A percentile compares a stretch with the other conserved stretches of the same genome.
phyloP scores from a whole-genome alignment of 1,284 basidiomycete genomes.

The Cutaneotrichosporon mucoides region DNA sequence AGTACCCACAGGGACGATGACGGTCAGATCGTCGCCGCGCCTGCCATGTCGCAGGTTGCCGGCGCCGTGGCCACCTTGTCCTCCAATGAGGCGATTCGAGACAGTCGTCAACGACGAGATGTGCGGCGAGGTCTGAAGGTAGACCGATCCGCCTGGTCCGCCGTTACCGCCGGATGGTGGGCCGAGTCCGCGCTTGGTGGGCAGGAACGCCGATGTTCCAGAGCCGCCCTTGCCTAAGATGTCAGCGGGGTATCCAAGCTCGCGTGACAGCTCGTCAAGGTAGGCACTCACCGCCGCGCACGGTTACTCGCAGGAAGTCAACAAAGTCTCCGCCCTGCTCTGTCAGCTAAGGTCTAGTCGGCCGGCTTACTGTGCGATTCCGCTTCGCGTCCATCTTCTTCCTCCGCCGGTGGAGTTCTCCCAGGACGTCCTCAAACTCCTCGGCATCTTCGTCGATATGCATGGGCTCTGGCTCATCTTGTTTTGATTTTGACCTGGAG shows the following conservation, averaged over 20 bases:
- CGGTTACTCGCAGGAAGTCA: slow-evolving; percentile 70
- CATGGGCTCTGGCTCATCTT: slow-evolving; percentile 6
- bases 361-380: slow-evolving; percentile 33
- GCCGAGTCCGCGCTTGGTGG: slow-evolving; percentile 67
- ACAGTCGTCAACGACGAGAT: slow-evolving; percentile 74
- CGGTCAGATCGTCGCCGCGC: slow-evolving; percentile 64
- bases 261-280: too few relatives aligned
- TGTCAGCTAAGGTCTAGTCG: background rate
- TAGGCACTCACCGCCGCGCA: slow-evolving; percentile 61
- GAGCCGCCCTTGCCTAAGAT: slow-evolving; percentile 69
- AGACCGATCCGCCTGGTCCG: slow-evolving; percentile 79
- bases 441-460: slow-evolving; percentile 18
- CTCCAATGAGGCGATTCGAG: slow-evolving; percentile 62
- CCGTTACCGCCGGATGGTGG: slow-evolving; percentile 88
- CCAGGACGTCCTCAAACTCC: slow-evolving; percentile 31
- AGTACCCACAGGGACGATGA: slow-evolving; percentile 82
- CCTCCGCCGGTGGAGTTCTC: slow-evolving; percentile 37
- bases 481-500: background rate
- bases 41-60: slow-evolving; percentile 82
- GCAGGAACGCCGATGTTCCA: slow-evolving; percentile 75
- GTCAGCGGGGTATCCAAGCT: slow-evolving; percentile 5
- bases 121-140: slow-evolving; percentile 68
- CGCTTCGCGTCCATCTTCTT: slow-evolving; percentile 44
- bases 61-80: slow-evolving; percentile 65
- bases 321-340: slow-evolving; percentile 70